phyloP scores from a whole-genome alignment of 2,329 filamentous ascomycete species.

The Claviceps sp. region DNA sequence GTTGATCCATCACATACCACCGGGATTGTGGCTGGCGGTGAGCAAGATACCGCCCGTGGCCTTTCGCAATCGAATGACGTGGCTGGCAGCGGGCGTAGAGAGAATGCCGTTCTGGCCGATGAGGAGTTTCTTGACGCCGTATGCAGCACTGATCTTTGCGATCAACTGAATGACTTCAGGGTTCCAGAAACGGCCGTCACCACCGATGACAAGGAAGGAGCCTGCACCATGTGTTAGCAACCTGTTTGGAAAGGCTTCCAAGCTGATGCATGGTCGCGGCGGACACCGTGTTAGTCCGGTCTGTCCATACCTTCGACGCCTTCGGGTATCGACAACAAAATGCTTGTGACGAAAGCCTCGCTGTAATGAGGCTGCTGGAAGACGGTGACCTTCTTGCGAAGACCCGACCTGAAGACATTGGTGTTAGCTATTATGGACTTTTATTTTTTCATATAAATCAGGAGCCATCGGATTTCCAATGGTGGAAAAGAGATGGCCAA shows the following conservation, averaged over 20 bases:
- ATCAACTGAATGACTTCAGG: slow-evolving; percentile 93
- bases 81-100: slow-evolving; percentile 89
- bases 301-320: slow-evolving; percentile 55
- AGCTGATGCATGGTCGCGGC: neutral
- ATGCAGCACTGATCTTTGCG: slow-evolving; percentile 90
- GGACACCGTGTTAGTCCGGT: neutral
- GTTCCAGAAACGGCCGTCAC: slow-evolving; percentile 95
- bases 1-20: slow-evolving; percentile 46
- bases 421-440: neutral
- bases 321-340: slow-evolving; percentile 91
- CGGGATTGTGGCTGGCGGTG: slow-evolving; percentile 96
- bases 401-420: slow-evolving; percentile 58
- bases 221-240: slow-evolving; percentile 20
- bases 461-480: neutral
- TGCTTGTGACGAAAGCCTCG: slow-evolving; percentile 88
- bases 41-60: slow-evolving; percentile 93
- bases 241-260: neutral
- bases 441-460: neutral
- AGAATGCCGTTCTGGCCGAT: slow-evolving; percentile 94
- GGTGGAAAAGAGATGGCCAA: too few relatives aligned
- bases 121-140: slow-evolving; percentile 97
- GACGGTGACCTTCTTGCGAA: slow-evolving; percentile 97
- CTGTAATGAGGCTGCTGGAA: slow-evolving; percentile 95
- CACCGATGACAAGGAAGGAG: slow-evolving; percentile 88
- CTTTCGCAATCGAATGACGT: slow-evolving; percentile 87